Conservation (phyloP, 805 yeast species). For the Cyberlindnera sargentensis region DNA sequence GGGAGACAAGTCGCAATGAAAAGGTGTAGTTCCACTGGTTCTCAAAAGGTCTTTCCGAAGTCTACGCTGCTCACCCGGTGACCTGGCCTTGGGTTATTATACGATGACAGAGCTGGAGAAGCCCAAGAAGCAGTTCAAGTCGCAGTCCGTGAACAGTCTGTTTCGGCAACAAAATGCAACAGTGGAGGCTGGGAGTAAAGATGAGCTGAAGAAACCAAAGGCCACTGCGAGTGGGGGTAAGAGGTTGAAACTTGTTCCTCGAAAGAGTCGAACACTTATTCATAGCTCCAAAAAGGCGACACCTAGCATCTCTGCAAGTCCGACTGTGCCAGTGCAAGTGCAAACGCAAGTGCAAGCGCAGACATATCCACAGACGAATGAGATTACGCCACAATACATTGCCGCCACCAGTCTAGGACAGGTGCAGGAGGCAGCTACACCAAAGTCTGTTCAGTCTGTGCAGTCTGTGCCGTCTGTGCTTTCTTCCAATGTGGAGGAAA, state of each 20-base stretch:
- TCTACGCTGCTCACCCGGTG: too few species aligned
- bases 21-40: neutral
- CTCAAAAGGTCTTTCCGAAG: neutral
- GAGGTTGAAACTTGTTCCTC: conserved; percentile 18
- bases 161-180: conserved; percentile 18
- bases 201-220: conserved; percentile 4
- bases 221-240: conserved; percentile 11
- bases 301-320: neutral
- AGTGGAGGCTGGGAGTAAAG: neutral
- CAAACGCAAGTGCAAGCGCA: too few species aligned
- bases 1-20: too few species aligned
- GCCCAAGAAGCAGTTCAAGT: conserved; percentile 24
- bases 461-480: too few species aligned
- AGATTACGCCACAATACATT: too few species aligned
- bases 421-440: too few species aligned
- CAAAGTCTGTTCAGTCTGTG: too few species aligned
- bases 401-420: too few species aligned
- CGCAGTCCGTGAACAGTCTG: conserved; percentile 23
- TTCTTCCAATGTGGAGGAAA: too few species aligned
- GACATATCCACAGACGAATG: too few species aligned
- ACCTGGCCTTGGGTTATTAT: too few species aligned
- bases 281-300: conserved; percentile 1
- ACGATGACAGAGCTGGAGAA: conserved; percentile 3
- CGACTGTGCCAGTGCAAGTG: neutral
- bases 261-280: conserved; percentile 4